Base-by-base conservation (phyloP, 352 stramenopile species). In the Globisporangium apiculatum region DNA sequence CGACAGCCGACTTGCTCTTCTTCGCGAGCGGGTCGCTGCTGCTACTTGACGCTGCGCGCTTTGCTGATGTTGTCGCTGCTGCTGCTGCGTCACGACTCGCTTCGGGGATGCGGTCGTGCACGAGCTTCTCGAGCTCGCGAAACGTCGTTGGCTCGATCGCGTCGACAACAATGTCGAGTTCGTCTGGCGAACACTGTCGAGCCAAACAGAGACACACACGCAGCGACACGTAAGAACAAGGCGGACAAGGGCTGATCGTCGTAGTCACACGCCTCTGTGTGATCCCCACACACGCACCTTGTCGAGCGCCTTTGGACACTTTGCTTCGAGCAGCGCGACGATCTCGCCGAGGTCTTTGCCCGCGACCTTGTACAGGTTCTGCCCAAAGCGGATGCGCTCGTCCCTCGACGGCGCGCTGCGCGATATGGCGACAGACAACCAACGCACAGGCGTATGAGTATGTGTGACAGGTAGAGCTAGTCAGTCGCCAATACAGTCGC, bases 61-160 rank as follows among this genome's bases (percentile, higher is more conserved):
- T 52, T 18, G 48, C n/a, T 10, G 46, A 50, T 14, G 48, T n/a
- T 55, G 64, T 17, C 41, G 88, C 71, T 10, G 83, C 73, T 31
- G 24, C 24, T 31, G 24, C 24, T 31, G 24, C 24, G 24, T 31
- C 24, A 3, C 24, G 24, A 31, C 24, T 31, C 24, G 24, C 24
- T 31, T 31, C 24, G 24, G 80, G 78, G 11, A 91, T 71, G 31
- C 80, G 84, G 40, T 89, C 75, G 47, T 76, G 60, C 40, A 95
- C 71, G 37, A 91, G 83, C 53, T 83, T 84, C 48, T 92, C 75
- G 55, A 94, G 52, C 7, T 89, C 81, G 45, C 81, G 82, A 67
- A 96, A 96, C 37, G 83, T 95, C 61, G 89, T 88, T 57, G 73
- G 76, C 63, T 95, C 84, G 53, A 96, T 91, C 47, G 79, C 67